Evolutionary conservation across 345 rosid species (phyloP).

Genomic region (Lepidium didymum): DNA sequence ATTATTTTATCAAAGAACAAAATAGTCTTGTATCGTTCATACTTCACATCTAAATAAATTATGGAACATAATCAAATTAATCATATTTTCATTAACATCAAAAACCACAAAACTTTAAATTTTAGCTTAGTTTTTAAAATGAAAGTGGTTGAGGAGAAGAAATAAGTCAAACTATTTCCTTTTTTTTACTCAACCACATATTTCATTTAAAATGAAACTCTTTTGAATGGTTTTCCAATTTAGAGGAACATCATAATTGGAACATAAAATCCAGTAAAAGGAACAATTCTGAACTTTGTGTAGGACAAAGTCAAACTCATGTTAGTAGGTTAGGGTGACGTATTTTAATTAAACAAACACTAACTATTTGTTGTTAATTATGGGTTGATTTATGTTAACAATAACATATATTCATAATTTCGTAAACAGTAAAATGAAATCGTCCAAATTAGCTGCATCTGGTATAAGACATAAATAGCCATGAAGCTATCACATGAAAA

Average conservation of each 20-base stretch:
- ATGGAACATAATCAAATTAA: neutral
- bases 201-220: too few relatives aligned
- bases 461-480: neutral
- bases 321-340: too few relatives aligned
- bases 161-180: too few relatives aligned
- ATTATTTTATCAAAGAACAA: too few relatives aligned
- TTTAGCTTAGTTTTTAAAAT: too few relatives aligned
- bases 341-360: neutral
- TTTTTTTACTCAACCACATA: too few relatives aligned
- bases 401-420: neutral
- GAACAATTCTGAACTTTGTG: too few relatives aligned
- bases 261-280: too few relatives aligned
- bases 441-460: neutral
- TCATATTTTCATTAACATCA: neutral
- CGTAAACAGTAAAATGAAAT: neutral
- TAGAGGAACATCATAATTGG: too few relatives aligned
- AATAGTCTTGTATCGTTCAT: neutral
- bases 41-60: neutral
- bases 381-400: neutral
- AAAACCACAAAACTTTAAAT: neutral
- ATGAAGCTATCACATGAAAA: slow-evolving; percentile 22
- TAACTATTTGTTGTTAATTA: neutral
- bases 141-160: too few relatives aligned
- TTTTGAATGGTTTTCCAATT: too few relatives aligned
- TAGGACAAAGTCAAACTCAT: too few relatives aligned